Evolutionary conservation across 768 basidiomycete species (phyloP).

Genomic region (Astraeus odoratus): DNA sequence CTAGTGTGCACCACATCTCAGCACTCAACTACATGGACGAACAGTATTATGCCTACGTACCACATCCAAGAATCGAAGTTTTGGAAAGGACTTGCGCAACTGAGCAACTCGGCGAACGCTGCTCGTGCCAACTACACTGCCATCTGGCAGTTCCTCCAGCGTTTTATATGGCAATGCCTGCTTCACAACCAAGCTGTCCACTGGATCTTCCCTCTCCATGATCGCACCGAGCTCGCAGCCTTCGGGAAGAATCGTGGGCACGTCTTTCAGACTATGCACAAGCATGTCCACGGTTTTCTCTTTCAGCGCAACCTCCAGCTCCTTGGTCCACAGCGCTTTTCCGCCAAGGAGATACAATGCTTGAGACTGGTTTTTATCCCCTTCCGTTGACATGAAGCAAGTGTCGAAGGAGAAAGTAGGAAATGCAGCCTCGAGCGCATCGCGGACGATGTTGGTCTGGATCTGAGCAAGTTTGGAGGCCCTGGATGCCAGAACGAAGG

Average conservation of each 20-base stretch:
- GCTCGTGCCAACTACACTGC: slow-evolving; percentile 91
- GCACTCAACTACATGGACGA: slow-evolving; percentile 2
- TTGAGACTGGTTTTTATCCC: slow-evolving; percentile 85
- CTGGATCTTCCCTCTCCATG: slow-evolving; percentile 79
- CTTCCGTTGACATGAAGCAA: slow-evolving; percentile 64
- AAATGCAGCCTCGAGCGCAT: slow-evolving; percentile 50
- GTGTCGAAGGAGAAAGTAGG: slow-evolving; percentile 46
- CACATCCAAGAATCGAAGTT: slow-evolving; percentile 78
- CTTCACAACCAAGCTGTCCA: slow-evolving; percentile 85
- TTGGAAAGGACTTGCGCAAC: slow-evolving; percentile 68
- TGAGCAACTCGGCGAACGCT: slow-evolving; percentile 92
- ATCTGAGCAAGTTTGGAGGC: slow-evolving; percentile 83
- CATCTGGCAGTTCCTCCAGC: slow-evolving; percentile 78
- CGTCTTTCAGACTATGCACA: slow-evolving; percentile 89
- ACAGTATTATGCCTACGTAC: slow-evolving; percentile 43
- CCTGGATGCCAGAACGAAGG: slow-evolving; percentile 76
- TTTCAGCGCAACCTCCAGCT: slow-evolving; percentile 81
- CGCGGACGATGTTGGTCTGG: slow-evolving; percentile 79
- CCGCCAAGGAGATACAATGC: slow-evolving; percentile 86
- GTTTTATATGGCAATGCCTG: slow-evolving; percentile 59
- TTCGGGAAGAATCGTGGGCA: slow-evolving; percentile 80
- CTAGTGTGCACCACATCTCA: slow-evolving; percentile 32
- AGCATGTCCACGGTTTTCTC: slow-evolving; percentile 79
- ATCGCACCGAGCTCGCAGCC: slow-evolving; percentile 85
- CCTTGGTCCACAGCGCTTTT: slow-evolving; percentile 94